These are phyloP conservation scores for Eutrema salsugineum DNA, from an alignment of 441 rosid genomes.

Conservation along the genomic window DNA sequence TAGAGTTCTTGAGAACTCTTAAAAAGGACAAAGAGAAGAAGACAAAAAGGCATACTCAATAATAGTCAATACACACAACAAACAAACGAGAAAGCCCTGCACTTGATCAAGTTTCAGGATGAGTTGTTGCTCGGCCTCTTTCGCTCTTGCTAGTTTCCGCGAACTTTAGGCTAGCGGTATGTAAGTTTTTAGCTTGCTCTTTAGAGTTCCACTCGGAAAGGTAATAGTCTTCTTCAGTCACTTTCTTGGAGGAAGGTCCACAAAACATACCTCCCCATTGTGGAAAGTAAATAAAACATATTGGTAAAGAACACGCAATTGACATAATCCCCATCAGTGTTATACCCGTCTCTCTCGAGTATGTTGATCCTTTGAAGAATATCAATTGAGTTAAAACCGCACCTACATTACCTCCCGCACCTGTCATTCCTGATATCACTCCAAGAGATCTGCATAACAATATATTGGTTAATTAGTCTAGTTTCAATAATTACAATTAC, in stretches of 20 bases:
- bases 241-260: constrained; percentile 49
- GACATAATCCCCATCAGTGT: constrained; percentile 83
- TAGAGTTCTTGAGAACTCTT: neutral
- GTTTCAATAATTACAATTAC: neutral
- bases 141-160: constrained; percentile 69
- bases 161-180: constrained; percentile 57
- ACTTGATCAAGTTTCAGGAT: constrained; percentile 15
- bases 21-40: neutral
- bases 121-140: constrained; percentile 41
- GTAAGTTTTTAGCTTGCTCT: constrained; percentile 54
- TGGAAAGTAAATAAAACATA: constrained; percentile 59
- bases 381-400: constrained; percentile 79
- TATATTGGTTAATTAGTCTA: too few relatives aligned
- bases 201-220: constrained; percentile 62
- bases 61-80: neutral
- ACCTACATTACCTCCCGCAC: constrained; percentile 87
- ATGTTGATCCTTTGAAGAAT: constrained; percentile 79
- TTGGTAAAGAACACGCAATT: constrained; percentile 62
- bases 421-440: constrained; percentile 80
- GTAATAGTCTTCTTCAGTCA: constrained; percentile 76
- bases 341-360: constrained; percentile 76
- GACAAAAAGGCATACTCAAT: neutral
- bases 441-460: constrained; percentile 60
- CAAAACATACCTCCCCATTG: constrained; percentile 98
- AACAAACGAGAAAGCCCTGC: neutral